These are phyloP conservation scores for Fraxinus sp. DNA, from an alignment of 305 asterid genomes.

Conservation along the genomic window DNA sequence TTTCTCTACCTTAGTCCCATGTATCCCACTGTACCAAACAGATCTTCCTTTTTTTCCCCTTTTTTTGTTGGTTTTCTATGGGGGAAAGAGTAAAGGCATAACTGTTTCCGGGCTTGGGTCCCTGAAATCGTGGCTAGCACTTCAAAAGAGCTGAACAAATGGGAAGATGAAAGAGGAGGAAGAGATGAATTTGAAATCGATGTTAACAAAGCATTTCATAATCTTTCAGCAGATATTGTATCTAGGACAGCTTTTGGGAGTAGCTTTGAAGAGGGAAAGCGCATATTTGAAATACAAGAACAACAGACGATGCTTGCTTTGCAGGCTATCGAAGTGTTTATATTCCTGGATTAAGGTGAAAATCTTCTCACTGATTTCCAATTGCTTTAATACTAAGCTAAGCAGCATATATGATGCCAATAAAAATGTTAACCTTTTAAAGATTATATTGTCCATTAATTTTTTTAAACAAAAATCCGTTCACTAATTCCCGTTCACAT, in stretches of 20 bases:
- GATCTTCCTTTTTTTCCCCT: not conserved
- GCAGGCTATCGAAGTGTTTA: slow-evolving; percentile 53
- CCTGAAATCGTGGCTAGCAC: slow-evolving; percentile 21
- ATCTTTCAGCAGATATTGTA: slow-evolving; percentile 59
- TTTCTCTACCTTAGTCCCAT: not conserved
- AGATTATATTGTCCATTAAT: not conserved
- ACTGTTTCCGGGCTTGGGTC: slow-evolving; percentile 23
- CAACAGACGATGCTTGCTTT: slow-evolving; percentile 46
- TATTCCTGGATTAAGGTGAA: slow-evolving; percentile 66
- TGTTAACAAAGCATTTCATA: slow-evolving; percentile 46
- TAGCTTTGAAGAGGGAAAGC: slow-evolving; percentile 57
- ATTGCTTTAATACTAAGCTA: not conserved
- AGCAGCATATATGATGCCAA: not conserved
- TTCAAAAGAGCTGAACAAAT: slow-evolving; percentile 1
- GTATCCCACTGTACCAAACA: not conserved
- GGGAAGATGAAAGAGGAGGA: slow-evolving; percentile 29
- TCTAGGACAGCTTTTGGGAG: slow-evolving; percentile 66
- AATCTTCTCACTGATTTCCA: not conserved
- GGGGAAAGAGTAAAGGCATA: not conserved
- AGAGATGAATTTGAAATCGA: slow-evolving; percentile 51
- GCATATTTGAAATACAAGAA: slow-evolving; percentile 55
- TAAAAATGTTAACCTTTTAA: not conserved
- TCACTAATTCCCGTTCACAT: not conserved
- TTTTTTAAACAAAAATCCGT: not conserved
- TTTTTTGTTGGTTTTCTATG: not conserved